Conservation (phyloP, 2,329 filamentous ascomycete species). For the Geosmithia putterillii region DNA sequence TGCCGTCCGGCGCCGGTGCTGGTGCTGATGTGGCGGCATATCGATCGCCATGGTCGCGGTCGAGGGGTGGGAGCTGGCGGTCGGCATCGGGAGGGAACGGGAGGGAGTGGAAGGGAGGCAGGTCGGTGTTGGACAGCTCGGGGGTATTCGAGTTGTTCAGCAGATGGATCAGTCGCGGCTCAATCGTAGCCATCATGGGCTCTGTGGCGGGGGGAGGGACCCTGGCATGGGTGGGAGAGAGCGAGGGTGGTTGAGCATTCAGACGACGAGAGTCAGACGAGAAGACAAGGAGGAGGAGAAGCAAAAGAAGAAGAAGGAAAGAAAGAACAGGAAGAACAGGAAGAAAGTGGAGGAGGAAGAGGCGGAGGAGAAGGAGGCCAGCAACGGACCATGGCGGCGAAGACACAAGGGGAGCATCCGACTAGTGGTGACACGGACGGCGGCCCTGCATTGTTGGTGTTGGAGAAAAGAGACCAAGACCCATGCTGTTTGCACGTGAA, state of each 20-base stretch:
- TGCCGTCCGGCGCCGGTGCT: neutral
- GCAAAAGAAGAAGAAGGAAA: neutral
- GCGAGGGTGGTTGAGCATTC: neutral
- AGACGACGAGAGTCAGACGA: constrained; percentile 2
- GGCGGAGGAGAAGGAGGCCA: neutral
- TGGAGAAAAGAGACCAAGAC: neutral
- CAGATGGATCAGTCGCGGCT: constrained; percentile 54
- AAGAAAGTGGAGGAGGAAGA: neutral
- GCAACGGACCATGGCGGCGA: neutral
- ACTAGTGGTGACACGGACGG: neutral
- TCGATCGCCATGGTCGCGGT: constrained; percentile 30
- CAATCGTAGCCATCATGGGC: constrained; percentile 46
- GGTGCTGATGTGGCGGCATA: no score
- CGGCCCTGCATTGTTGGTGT: neutral
- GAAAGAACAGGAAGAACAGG: neutral
- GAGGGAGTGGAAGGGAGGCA: constrained; percentile 40
- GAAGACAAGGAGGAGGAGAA: neutral
- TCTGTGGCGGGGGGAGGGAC: neutral
- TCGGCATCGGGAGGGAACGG: constrained; percentile 29
- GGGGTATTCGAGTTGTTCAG: constrained; percentile 44
- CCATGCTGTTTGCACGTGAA: neutral
- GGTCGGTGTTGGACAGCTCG: constrained; percentile 34
- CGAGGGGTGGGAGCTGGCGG: constrained; percentile 37
- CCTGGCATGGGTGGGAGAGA: neutral
- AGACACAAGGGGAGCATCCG: neutral